phyloP scores from a whole-genome alignment of 1,139 yeast genomes.

The Magnusiomyces ingens region DNA sequence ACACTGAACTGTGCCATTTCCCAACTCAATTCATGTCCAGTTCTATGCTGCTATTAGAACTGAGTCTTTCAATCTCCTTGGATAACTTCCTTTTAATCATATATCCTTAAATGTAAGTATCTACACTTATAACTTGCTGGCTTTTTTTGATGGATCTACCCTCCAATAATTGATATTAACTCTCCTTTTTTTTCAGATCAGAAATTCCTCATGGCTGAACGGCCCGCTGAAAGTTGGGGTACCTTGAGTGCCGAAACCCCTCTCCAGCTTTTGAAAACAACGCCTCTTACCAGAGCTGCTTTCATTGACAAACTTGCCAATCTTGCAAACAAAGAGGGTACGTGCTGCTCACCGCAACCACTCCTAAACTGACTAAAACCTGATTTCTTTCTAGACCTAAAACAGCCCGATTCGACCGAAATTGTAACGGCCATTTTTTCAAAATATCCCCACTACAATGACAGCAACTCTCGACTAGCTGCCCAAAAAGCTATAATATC shows the following conservation, averaged over 20 bases:
- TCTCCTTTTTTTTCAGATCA: background rate
- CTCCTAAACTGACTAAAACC: background rate
- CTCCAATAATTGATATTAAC: background rate
- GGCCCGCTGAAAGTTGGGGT: conserved; percentile 14
- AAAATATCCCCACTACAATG: conserved; percentile 48
- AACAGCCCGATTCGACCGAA: conserved; percentile 9
- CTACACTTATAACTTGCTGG: background rate
- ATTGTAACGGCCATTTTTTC: conserved; percentile 35
- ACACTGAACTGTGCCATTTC: too few relatives aligned
- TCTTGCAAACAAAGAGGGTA: conserved; percentile 8
- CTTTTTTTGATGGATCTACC: background rate
- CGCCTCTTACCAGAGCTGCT: conserved; percentile 11
- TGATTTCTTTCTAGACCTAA: conserved; percentile 7
- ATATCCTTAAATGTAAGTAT: background rate
- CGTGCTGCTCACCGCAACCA: background rate
- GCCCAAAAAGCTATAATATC: conserved; percentile 37
- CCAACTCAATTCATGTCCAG: too few relatives aligned
- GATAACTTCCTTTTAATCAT: background rate
- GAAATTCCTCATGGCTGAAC: conserved; percentile 13
- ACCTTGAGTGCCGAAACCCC: conserved; percentile 10
- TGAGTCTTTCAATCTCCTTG: background rate
- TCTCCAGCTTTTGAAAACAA: conserved; percentile 11
- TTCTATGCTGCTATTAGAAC: too few relatives aligned
- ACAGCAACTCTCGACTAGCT: conserved; percentile 41
- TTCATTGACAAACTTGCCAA: conserved; percentile 9